Conservation (phyloP, 73 alveolate genomes). For the Tetrahymena borealis region DNA sequence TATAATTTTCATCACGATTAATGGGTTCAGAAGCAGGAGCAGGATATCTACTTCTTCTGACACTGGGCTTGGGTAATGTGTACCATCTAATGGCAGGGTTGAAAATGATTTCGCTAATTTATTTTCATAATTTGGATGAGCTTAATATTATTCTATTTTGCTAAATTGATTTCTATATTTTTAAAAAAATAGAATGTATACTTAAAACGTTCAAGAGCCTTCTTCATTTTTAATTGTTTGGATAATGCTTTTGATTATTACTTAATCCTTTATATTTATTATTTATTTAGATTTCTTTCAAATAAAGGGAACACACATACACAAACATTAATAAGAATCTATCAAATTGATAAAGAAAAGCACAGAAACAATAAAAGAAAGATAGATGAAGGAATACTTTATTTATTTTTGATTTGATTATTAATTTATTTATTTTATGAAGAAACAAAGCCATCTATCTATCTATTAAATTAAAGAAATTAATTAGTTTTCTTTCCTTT, state of each 20-base stretch:
- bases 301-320: too few relatives aligned
- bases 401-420: too few relatives aligned
- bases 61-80: background rate
- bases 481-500: too few relatives aligned
- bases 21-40: background rate
- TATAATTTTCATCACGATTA: background rate
- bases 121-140: background rate
- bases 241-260: background rate
- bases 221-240: background rate
- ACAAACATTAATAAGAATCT: background rate
- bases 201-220: conserved; percentile 1
- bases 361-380: background rate
- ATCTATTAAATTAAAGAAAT: too few relatives aligned
- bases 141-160: background rate
- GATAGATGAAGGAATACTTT: too few relatives aligned
- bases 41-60: background rate
- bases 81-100: conserved; percentile 2
- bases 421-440: too few relatives aligned
- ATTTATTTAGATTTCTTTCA: background rate
- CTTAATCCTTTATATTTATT: background rate
- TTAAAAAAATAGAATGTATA: background rate
- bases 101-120: background rate
- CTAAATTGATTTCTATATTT: background rate
- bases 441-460: too few relatives aligned
- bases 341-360: background rate